A percentile compares a stretch with the other conserved stretches of the same genome.
phyloP scores from a whole-genome alignment of 2,329 filamentous ascomycete species.

The Scedosporium apiospermum region DNA sequence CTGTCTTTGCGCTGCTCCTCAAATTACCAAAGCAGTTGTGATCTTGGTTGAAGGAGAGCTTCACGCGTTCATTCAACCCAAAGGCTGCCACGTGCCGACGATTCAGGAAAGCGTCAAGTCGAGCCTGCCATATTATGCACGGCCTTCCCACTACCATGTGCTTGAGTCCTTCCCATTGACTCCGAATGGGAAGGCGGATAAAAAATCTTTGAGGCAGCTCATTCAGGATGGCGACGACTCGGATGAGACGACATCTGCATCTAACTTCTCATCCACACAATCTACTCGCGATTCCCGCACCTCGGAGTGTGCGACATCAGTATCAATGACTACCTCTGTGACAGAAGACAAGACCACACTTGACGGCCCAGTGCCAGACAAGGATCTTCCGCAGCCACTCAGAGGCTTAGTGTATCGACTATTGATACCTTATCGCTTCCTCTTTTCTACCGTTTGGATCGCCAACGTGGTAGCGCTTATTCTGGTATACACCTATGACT shows the following conservation, averaged over 20 bases:
- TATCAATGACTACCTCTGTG: slow-evolving; percentile 2
- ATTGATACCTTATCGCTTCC: slow-evolving; percentile 44
- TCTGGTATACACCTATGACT: slow-evolving; percentile 25
- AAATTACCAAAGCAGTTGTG: slow-evolving; percentile 36
- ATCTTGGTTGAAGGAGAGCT: slow-evolving; percentile 37
- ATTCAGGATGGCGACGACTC: slow-evolving; percentile 20
- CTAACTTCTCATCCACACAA: not conserved
- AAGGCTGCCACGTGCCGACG: slow-evolving; percentile 21
- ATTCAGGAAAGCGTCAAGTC: slow-evolving; percentile 30
- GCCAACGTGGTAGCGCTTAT: slow-evolving; percentile 39
- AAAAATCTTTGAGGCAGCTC: slow-evolving; percentile 28
- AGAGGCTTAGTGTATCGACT: slow-evolving; percentile 32
- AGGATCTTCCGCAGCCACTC: slow-evolving; percentile 27
- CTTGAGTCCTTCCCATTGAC: slow-evolving; percentile 38
- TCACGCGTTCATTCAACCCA: slow-evolving; percentile 38
- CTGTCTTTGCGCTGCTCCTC: slow-evolving; percentile 34
- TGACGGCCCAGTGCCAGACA: slow-evolving; percentile 25
- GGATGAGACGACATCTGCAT: slow-evolving; percentile 7
- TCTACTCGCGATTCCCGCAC: not conserved
- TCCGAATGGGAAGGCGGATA: slow-evolving; percentile 47
- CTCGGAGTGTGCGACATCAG: not conserved
- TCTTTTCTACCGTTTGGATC: slow-evolving; percentile 44
- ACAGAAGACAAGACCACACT: slow-evolving; percentile 20
- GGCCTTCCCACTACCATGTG: slow-evolving; percentile 35
- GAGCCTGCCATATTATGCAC: slow-evolving; percentile 44